Evolutionary conservation across 2,329 filamentous ascomycete genomes (phyloP), one percentile per base, ranked within the genome.

Genomic region (Fusarium humuli): DNA sequence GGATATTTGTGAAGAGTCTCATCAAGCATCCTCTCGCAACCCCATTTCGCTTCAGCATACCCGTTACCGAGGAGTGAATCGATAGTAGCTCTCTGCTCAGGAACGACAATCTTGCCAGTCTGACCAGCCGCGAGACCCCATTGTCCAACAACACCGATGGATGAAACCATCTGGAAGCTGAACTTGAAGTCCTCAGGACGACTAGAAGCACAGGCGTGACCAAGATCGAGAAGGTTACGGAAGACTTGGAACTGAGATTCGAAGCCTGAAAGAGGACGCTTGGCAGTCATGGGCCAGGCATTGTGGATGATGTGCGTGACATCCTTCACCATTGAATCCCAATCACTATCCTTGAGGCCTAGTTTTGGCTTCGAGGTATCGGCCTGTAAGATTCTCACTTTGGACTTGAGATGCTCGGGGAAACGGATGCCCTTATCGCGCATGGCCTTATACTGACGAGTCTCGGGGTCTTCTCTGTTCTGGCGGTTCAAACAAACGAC

Each of bases 271-370:
- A 73, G 53, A 0, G 68, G 53, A 4, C 70, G 70, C 45, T 73
- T 73, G 5, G 70, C 70, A 11, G 70, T 73, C 70, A 73, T 73
- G 7, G 70, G 70, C 70, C 70, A 73, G 5, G 70, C 70, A 13
- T 73, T 73, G 23, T 73, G 70, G 4, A 73, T 61, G 25, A 73
- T 57, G 14, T 73, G 70, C 0, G 70, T 69, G 2, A 48, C 41
- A 0, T 18, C 18, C 1, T 23, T 14, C 2, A 57, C 29, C 46
- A 69, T 27, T 5, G 3, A 42, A 0, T 2, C 25, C 3, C 55
- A 69, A 1, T 59, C 67, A 3, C 22, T 23, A 7, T 54, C 53
- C 1, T 20, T 2, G 4, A 69, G 52, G 12, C 67, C 67, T 5
- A 69, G 18, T 11, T 37, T 67, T 0, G 52, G 22, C 14, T 63